Conservation (phyloP, 352 stramenopile genomes). For the Phytophthora tentaculata region DNA sequence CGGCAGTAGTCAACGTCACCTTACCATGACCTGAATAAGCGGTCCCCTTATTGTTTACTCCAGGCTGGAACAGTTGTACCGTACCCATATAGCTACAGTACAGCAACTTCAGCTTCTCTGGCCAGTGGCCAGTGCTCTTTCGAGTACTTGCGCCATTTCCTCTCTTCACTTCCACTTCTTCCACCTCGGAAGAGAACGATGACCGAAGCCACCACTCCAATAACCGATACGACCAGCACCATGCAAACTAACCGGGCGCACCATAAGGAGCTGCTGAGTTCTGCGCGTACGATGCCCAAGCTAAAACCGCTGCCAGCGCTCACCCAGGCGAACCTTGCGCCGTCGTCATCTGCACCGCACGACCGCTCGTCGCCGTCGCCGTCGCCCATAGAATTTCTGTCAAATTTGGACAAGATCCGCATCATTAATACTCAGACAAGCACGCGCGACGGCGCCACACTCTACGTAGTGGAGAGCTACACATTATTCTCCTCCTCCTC, state of each 20-base stretch:
- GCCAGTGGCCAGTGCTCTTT: constrained; percentile 2
- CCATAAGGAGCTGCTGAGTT: constrained; percentile 19
- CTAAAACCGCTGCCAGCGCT: constrained; percentile 17
- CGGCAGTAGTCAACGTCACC: neutral
- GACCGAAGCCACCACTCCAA: neutral
- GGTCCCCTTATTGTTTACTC: constrained; percentile 5
- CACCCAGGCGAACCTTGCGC: constrained; percentile 13
- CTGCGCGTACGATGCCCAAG: neutral
- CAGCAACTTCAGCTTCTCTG: constrained; percentile 14
- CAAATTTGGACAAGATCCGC: constrained; percentile 43
- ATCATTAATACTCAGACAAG: constrained; percentile 35
- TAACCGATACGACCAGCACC: neutral
- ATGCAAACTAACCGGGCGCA: neutral
- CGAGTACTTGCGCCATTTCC: constrained; percentile 4
- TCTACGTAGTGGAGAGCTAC: constrained; percentile 50
- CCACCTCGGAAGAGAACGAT: neutral
- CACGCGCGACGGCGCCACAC: constrained; percentile 34
- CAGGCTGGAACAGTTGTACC: constrained; percentile 7
- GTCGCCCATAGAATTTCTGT: constrained; percentile 42
- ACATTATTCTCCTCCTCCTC: constrained; percentile 18
- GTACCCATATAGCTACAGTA: constrained; percentile 2
- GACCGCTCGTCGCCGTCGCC: constrained; percentile 18
- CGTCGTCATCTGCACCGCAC: constrained; percentile 15
- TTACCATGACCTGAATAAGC: too few relatives aligned
- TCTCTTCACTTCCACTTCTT: constrained; percentile 19